Conservation (phyloP, 2,329 filamentous ascomycete genomes). For the Ophiostoma sp. region DNA sequence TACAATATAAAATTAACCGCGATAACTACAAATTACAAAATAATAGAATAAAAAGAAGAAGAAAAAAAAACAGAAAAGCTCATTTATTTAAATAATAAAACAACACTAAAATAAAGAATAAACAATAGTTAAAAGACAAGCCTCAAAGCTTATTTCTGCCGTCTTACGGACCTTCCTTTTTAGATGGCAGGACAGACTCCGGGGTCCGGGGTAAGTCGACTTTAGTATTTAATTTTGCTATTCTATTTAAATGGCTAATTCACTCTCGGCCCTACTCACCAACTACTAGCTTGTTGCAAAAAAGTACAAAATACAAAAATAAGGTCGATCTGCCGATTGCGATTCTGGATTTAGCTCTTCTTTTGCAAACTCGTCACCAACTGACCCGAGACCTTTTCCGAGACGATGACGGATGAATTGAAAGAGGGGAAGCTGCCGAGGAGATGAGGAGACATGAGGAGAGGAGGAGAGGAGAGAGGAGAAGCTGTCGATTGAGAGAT, state of each 20-base stretch:
- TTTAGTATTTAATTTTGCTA: background rate
- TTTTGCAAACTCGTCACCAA: background rate
- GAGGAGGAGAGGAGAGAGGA: background rate
- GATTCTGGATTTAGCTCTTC: background rate
- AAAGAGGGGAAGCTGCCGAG: background rate
- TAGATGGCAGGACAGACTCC: background rate
- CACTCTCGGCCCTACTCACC: background rate
- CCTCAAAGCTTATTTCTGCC: constrained; percentile 1
- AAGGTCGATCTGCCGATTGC: background rate
- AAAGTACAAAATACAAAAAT: background rate
- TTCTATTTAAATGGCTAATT: background rate
- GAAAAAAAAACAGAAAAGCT: background rate
- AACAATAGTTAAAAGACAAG: background rate
- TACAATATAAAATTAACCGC: too few relatives aligned
- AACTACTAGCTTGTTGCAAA: background rate
- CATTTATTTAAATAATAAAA: too few relatives aligned
- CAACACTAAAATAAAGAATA: background rate
- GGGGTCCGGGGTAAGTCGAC: constrained; percentile 10
- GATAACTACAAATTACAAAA: too few relatives aligned
- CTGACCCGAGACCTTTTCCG: background rate
- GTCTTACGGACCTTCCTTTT: background rate
- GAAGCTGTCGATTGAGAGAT: background rate
- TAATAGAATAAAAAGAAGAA: background rate
- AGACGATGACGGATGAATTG: background rate
- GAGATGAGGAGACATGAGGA: background rate